Base-by-base conservation (phyloP, 106 monocot species). In the Ottelia alismoides region DNA sequence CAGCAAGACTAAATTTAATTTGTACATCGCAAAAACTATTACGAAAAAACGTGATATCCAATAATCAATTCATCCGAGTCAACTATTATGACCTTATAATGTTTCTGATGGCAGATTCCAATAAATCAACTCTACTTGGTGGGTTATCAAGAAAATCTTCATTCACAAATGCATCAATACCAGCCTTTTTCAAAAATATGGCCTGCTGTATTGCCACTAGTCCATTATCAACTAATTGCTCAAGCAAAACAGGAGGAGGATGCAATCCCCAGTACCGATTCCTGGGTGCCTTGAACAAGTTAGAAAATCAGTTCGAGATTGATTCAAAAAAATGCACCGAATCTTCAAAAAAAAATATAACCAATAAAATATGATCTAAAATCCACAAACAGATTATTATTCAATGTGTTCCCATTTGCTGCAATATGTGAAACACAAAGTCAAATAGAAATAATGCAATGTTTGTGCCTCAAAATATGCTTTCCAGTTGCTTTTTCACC, bases 211-310 rank as follows among this genome's bases (percentile, higher is more conserved):
- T 75, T 19, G 85, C 66, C 46, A 67, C 66, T 40, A 98, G 46
- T 20, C 89, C 82, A 70, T 85, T 82, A 68, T 90, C 80, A 54
- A 98, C 75, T 53, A 98, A 82, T 75, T 86, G 66, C 62, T 98
- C 98, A 45, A 98, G 90, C 45, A 88, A 85, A 25, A 74, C 76
- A 20, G 90, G 98, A 54, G 98, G 98, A 72, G 98, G 79, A 68
- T 98, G 98, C 58, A 98, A 78, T 57, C 82, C 90, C 98, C 90
- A 98, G 47, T 98, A 98, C 2, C 90, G 82, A 48, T 98, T 90
- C 53, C 90, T 79, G 27, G 98, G 90, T 9, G 82, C 85, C 90
- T 89, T 66, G 27, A 61, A 20, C 12, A 5, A 49, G 16, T 43
- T 43, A 43, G 10, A 49, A 9, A 49, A 49, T 11, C 48, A 49